Evolutionary conservation across 164 flowering plant genomes (phyloP).

Genomic region (Hamamelis virginiana): DNA sequence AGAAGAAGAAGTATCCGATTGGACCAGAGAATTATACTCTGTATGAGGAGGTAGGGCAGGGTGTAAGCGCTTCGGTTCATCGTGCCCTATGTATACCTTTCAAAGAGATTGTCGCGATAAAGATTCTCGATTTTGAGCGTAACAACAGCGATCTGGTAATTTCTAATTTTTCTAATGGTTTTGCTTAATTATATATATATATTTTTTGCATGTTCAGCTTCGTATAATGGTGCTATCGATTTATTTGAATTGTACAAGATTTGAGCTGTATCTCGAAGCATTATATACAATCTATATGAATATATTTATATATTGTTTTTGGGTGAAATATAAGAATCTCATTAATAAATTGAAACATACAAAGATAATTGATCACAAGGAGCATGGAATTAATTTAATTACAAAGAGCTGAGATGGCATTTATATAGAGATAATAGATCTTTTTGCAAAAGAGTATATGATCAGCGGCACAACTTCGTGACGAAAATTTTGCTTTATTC

Average conservation of each 20-base stretch:
- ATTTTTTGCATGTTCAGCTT: neutral
- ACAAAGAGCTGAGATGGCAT: no score
- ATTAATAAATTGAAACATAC: no score
- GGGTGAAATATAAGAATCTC: no score
- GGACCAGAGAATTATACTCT: conserved; percentile 59
- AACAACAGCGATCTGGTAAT: conserved; percentile 69
- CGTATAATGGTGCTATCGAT: neutral
- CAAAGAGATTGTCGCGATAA: conserved; percentile 79
- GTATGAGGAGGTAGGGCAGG: conserved; percentile 81
- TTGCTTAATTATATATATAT: neutral
- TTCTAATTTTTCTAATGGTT: neutral
- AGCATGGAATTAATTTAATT: no score
- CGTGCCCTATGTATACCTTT: conserved; percentile 70
- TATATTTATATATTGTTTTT: no score
- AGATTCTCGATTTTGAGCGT: conserved; percentile 88
- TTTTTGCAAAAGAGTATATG: no score
- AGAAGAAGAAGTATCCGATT: conserved; percentile 84
- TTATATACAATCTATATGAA: no score
- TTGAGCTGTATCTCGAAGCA: no score
- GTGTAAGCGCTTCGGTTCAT: conserved; percentile 74
- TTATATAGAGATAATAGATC: no score
- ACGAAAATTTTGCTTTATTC: no score
- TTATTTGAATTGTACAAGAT: neutral
- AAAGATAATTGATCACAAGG: no score
- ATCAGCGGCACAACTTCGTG: no score